Evolutionary conservation across 2,329 filamentous ascomycete genomes (phyloP).

Genomic region (Taxawa tesnikishii): DNA sequence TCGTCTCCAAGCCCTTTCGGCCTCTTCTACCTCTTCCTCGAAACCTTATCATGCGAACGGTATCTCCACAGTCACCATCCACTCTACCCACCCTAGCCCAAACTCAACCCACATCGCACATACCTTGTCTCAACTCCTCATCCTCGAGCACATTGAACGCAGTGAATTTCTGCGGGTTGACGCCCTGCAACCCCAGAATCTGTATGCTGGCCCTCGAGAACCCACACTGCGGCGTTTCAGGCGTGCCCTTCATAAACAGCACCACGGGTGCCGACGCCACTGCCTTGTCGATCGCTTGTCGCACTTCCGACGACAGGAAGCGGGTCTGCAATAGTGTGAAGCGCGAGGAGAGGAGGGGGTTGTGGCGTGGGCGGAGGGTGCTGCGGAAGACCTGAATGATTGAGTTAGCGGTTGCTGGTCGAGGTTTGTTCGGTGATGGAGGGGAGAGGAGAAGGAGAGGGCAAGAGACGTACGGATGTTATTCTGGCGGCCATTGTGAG

Average conservation of each 20-base stretch:
- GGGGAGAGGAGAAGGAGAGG: too few species aligned
- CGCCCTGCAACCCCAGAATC: constrained; percentile 86
- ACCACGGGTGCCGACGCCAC: constrained; percentile 82
- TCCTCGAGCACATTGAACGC: constrained; percentile 97
- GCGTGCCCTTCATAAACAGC: constrained; percentile 98
- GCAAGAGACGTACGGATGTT: too few species aligned
- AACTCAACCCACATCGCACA: constrained; percentile 12
- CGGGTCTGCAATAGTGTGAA: constrained; percentile 42
- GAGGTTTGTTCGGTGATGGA: too few species aligned
- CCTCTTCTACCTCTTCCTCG: not conserved
- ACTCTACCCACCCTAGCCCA: constrained; percentile 6
- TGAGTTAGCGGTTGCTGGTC: too few species aligned
- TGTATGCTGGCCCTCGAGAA: constrained; percentile 94
- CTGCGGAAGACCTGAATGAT: constrained; percentile 30
- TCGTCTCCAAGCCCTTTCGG: not conserved
- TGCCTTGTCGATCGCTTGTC: constrained; percentile 77
- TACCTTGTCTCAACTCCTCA: constrained; percentile 69
- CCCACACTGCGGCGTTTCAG: constrained; percentile 89
- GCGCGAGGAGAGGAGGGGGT: constrained; percentile 26
- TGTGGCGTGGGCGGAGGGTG: constrained; percentile 28
- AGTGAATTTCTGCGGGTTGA: constrained; percentile 92
- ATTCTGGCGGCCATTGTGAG: constrained; percentile 2
- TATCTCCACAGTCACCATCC: too few species aligned
- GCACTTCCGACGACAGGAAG: constrained; percentile 68
- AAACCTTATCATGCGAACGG: too few species aligned